These are phyloP conservation scores for Jacaranda mimosifolia DNA, from an alignment of 257 asterid genomes.

Conservation along the genomic window DNA sequence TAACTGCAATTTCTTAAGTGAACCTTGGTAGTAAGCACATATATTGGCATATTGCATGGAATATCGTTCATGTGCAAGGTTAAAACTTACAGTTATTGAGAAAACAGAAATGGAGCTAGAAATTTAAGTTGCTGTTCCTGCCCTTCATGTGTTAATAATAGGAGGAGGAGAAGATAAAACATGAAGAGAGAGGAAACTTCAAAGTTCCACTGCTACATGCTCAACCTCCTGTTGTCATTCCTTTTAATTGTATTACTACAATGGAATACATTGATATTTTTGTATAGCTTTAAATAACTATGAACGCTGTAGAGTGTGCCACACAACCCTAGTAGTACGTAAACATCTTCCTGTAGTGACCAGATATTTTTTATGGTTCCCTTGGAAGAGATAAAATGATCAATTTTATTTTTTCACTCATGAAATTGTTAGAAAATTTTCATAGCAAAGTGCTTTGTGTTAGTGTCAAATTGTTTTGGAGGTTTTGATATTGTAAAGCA, in stretches of 20 bases:
- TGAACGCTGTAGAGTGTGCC: too few species aligned
- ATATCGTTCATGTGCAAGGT: not conserved
- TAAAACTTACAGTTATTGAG: not conserved
- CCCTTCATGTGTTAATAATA: not conserved
- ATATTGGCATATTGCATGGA: not conserved
- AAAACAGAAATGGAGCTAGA: not conserved
- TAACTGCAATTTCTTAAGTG: not conserved
- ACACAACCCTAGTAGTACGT: too few species aligned
- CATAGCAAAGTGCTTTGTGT: not conserved
- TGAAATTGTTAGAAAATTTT: slow-evolving; percentile 12
- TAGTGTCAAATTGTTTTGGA: slow-evolving; percentile 1
- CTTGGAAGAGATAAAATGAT: not conserved
- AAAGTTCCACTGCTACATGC: not conserved
- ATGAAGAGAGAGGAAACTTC: not conserved
- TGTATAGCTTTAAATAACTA: too few species aligned
- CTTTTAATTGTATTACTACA: not conserved
- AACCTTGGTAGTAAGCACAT: not conserved
- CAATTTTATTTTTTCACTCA: not conserved
- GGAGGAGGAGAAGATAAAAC: not conserved
- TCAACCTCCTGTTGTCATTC: too few species aligned
- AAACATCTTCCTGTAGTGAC: slow-evolving; percentile 17
- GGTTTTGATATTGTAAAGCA: slow-evolving; percentile 33
- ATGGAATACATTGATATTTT: not conserved
- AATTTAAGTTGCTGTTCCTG: not conserved
- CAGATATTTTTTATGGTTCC: not conserved